Evolutionary conservation across 331 rosid genomes (phyloP).

Genomic region (Cydonia oblonga): DNA sequence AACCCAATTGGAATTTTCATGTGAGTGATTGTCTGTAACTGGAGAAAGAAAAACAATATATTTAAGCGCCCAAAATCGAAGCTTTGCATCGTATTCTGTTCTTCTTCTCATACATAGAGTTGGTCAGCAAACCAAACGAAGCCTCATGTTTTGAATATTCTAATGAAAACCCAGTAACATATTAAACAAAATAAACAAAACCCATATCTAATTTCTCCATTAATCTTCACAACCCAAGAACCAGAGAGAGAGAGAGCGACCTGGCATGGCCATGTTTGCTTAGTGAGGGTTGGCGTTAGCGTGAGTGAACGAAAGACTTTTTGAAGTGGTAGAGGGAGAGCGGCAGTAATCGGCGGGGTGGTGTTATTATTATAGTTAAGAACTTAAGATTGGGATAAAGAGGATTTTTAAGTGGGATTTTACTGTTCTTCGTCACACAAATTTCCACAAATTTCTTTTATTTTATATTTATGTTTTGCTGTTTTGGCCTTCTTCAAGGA

Average conservation of each 20-base stretch:
- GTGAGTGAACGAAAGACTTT: background rate
- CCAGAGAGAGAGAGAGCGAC: background rate
- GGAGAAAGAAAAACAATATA: background rate
- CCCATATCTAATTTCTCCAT: background rate
- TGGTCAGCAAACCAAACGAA: background rate
- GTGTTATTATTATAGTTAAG: background rate
- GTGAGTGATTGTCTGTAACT: background rate
- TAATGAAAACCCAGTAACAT: background rate
- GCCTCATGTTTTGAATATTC: background rate
- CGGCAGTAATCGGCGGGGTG: background rate
- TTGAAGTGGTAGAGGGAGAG: background rate
- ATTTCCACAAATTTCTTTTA: background rate
- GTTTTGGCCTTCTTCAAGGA: background rate
- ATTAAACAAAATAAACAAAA: background rate
- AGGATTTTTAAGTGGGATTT: no score
- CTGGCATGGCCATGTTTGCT: background rate
- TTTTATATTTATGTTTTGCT: no score
- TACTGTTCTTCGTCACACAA: background rate
- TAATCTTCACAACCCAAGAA: background rate
- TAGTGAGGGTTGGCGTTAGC: background rate
- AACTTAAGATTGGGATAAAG: no score
- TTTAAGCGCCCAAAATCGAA: background rate
- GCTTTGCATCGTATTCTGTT: background rate
- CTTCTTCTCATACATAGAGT: background rate
- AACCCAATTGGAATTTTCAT: background rate